These are phyloP conservation scores for Mortierella claussenii DNA, from an alignment of 192 early-diverging fungal species.

Conservation along the genomic window DNA sequence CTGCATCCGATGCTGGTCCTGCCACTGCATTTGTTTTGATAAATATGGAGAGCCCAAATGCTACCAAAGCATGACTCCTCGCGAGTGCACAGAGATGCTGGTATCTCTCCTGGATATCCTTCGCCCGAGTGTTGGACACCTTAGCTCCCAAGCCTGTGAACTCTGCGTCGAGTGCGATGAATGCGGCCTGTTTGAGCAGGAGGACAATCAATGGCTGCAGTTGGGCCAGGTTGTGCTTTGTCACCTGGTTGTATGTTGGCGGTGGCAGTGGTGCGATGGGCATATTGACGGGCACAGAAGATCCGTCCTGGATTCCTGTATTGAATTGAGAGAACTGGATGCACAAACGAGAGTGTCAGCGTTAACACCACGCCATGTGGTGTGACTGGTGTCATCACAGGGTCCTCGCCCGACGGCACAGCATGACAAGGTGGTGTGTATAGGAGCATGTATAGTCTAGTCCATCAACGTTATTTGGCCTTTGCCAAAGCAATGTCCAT, in stretches of 20 bases:
- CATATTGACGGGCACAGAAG: too few relatives aligned
- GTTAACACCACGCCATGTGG: too few relatives aligned
- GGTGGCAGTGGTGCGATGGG: slow-evolving; percentile 9
- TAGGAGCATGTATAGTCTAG: too few relatives aligned
- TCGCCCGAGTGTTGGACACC: slow-evolving; percentile 51
- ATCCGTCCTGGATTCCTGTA: too few relatives aligned
- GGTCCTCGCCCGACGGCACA: too few relatives aligned
- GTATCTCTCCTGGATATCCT: slow-evolving; percentile 88
- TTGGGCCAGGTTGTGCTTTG: slow-evolving; percentile 66
- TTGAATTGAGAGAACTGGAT: too few relatives aligned
- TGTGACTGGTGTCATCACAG: too few relatives aligned
- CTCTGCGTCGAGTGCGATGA: slow-evolving; percentile 91
- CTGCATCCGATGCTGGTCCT: background rate
- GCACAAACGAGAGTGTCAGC: too few relatives aligned
- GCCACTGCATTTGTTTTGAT: slow-evolving; percentile 16
- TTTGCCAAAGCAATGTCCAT: too few relatives aligned
- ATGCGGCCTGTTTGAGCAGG: slow-evolving; percentile 65
- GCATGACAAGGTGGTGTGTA: too few relatives aligned
- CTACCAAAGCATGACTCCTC: slow-evolving; percentile 79
- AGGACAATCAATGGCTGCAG: slow-evolving; percentile 59
- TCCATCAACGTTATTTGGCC: too few relatives aligned
- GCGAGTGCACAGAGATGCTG: slow-evolving; percentile 75
- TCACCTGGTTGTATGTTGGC: slow-evolving; percentile 73
- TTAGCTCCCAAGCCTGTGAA: slow-evolving; percentile 83
- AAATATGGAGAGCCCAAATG: slow-evolving; percentile 86